phyloP scores from a whole-genome alignment of 306 rosid species.

The Chamaecrista fasciculata region DNA sequence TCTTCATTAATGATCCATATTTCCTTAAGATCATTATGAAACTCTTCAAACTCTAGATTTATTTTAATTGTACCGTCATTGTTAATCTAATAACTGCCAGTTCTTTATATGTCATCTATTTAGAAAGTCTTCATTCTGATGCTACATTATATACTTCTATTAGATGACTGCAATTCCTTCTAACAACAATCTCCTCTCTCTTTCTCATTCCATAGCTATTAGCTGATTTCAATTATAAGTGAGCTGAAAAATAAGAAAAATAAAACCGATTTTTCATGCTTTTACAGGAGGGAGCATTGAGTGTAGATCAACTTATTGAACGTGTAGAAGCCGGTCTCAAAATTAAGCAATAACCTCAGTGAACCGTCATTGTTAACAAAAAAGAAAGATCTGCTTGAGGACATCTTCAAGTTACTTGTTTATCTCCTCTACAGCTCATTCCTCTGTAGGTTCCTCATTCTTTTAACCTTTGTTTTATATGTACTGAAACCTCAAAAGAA shows the following conservation, averaged over 20 bases:
- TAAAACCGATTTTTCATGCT: neutral
- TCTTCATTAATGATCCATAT: neutral
- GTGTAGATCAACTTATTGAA: conserved; percentile 50
- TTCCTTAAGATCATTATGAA: neutral
- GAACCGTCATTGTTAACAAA: neutral
- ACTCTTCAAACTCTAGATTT: neutral
- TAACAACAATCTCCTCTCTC: neutral
- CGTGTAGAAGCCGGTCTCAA: conserved; percentile 51
- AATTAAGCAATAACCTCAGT: conserved; percentile 41
- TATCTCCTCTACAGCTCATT: neutral
- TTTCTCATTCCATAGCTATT: neutral
- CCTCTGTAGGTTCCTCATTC: neutral
- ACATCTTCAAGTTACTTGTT: neutral
- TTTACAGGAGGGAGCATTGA: conserved; percentile 62
- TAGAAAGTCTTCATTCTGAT: neutral
- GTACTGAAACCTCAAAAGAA: neutral
- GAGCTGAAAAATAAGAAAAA: neutral
- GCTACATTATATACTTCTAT: too few relatives aligned
- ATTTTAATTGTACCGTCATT: neutral
- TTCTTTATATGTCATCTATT: neutral
- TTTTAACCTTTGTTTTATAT: neutral
- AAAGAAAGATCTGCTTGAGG: neutral
- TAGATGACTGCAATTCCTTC: neutral
- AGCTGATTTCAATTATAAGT: neutral
- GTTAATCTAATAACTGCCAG: neutral